A percentile compares a stretch with the other conserved stretches of the same genome.
Conservation (phyloP, 1,139 yeast species). For the Yamadazyma triangularis region DNA sequence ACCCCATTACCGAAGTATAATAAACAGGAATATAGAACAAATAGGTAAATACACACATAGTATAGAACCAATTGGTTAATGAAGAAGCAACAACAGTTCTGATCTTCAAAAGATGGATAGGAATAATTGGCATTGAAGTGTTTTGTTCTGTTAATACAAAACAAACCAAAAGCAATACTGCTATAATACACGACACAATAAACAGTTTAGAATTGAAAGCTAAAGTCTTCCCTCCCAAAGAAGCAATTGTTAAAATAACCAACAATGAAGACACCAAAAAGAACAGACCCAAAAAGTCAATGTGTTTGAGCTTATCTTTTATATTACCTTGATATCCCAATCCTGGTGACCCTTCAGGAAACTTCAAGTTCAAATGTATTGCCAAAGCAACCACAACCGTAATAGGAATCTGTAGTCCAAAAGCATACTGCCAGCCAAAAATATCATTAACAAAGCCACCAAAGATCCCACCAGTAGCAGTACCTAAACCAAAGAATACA, state of each 20-base stretch:
- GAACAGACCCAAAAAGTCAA: constrained; percentile 69
- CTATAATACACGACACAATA: constrained; percentile 17
- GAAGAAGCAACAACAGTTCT: constrained; percentile 61
- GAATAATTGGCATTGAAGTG: constrained; percentile 63
- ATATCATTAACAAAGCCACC: constrained; percentile 65
- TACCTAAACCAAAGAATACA: constrained; percentile 43
- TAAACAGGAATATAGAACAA: constrained; percentile 61
- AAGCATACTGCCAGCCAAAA: constrained; percentile 74
- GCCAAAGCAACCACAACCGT: constrained; percentile 45
- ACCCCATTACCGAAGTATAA: constrained; percentile 50
- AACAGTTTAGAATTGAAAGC: constrained; percentile 31
- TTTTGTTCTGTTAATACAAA: constrained; percentile 51
- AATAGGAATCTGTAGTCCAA: constrained; percentile 53
- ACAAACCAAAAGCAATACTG: constrained; percentile 17
- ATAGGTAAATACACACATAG: constrained; percentile 49
- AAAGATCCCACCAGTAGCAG: constrained; percentile 47
- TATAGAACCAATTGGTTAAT: constrained; percentile 59
- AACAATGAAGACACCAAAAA: constrained; percentile 52
- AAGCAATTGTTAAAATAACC: constrained; percentile 52
- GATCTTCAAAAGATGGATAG: constrained; percentile 47
- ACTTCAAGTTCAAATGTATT: constrained; percentile 29
- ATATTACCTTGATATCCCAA: constrained; percentile 33
- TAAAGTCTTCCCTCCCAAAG: constrained; percentile 58
- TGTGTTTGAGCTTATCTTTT: constrained; percentile 41
- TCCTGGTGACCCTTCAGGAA: constrained; percentile 46